These are phyloP conservation scores for Omphalea diandra DNA, from an alignment of 441 rosid genomes.

Conservation along the genomic window DNA sequence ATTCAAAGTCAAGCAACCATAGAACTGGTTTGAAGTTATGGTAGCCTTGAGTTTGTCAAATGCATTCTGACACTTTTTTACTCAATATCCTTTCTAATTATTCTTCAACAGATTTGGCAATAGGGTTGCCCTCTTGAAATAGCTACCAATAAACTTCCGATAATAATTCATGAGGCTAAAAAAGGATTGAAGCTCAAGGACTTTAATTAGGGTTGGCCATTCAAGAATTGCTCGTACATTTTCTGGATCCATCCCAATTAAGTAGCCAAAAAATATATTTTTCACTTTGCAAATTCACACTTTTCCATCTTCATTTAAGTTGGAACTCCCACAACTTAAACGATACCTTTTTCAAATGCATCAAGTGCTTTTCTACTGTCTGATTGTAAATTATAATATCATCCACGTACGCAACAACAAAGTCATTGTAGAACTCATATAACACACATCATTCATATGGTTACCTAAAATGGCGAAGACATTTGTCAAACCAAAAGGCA, in stretches of 20 bases:
- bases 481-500: neutral
- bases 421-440: neutral
- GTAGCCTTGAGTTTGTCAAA: neutral
- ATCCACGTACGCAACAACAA: neutral
- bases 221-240: neutral
- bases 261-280: neutral
- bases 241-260: neutral
- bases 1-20: neutral
- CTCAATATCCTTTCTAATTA: too few relatives aligned
- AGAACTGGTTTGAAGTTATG: neutral
- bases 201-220: neutral
- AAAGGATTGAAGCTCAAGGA: too few relatives aligned
- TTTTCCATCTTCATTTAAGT: neutral
- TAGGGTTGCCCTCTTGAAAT: too few relatives aligned
- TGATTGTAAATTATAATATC: too few relatives aligned
- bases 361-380: neutral
- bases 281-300: neutral
- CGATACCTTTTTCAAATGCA: neutral
- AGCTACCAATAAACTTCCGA: too few relatives aligned
- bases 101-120: too few relatives aligned
- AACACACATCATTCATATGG: too few relatives aligned
- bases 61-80: too few relatives aligned
- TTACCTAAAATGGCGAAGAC: neutral
- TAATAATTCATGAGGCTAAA: too few relatives aligned
- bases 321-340: rapidly evolving